A percentile compares a stretch with the other conserved stretches of the same genome.
These are phyloP conservation scores for Candida chauliodis DNA, from an alignment of 805 yeast species.

Conservation along the genomic window DNA sequence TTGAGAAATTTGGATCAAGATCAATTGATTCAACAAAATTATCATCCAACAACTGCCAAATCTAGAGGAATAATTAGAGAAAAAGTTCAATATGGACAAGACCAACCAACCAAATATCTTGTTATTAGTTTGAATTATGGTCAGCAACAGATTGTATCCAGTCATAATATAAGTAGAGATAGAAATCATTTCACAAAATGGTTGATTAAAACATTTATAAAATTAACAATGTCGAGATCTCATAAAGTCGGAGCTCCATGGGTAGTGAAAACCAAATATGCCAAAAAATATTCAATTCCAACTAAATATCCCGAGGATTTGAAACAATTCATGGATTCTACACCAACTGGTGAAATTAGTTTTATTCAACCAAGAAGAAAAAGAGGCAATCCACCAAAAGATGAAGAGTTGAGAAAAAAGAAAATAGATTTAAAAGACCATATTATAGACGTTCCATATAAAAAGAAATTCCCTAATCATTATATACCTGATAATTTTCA, in stretches of 20 bases:
- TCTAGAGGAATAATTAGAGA: constrained; percentile 71
- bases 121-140: constrained; percentile 54
- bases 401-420: neutral
- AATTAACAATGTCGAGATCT: constrained; percentile 72
- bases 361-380: constrained; percentile 11
- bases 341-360: constrained; percentile 28
- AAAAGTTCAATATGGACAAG: constrained; percentile 68
- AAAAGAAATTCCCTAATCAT: constrained; percentile 27
- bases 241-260: constrained; percentile 92
- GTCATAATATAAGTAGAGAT: constrained; percentile 72
- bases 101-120: constrained; percentile 56
- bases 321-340: constrained; percentile 33
- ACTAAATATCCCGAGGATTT: constrained; percentile 56
- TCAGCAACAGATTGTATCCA: constrained; percentile 67
- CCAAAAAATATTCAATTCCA: constrained; percentile 63
- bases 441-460: constrained; percentile 1
- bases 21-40: constrained; percentile 3
- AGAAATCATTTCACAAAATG: constrained; percentile 86
- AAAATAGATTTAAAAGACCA: neutral
- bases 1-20: constrained; percentile 38
- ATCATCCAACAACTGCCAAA: constrained; percentile 14
- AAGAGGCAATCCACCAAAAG: constrained; percentile 5
- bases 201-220: constrained; percentile 83
- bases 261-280: constrained; percentile 81
- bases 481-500: constrained; percentile 25